Base-by-base conservation (phyloP, 1,284 basidiomycete species). In the Sphagnurus paluster region DNA sequence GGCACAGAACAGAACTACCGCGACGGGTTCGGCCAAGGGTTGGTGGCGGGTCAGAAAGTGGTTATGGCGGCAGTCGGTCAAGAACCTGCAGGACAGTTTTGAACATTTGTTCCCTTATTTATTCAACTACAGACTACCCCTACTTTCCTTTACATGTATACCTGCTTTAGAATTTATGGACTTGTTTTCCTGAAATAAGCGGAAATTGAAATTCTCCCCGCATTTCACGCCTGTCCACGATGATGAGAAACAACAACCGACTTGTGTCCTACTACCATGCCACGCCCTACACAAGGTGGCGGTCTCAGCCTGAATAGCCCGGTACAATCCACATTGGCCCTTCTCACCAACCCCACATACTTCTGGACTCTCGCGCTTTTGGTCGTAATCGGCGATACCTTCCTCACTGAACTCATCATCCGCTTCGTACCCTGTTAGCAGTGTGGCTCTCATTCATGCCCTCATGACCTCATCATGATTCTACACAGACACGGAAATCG, bases 401-500 rank as follows among this genome's bases (percentile, higher is more conserved):
- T 82, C 28, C 75, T 96, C 32, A 91, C 88, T 5, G 72, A 83
- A 33, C 73, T 91, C 56, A 85, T 96, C 56, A 84, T 95, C 56
- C 77, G 70, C 37, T 86, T 84, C 61, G 74, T 96, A 43, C 76
- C 86, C 53, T 97, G 93, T 95, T 56, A 70, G 87, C 23, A 20
- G 19, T 30, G 17, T 33, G 13, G 5, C 72, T 36, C 42, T 43
- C 42, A 38, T 44, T 39, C 49, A 13, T 38, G 25, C 33, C 20
- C 7, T 14, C 5, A 17, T 28, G 34, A 10, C 30, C 46, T 39
- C 21, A 43, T 33, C 20, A 37, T 33, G 19, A 29, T 32, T 36
- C 7, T 42, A 59, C 42, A 42, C 68, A 96, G 93, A 95, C 70
- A 99, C 97, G n/a, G 96, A 99, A 69, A 99, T 99, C 60, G 97